Conservation (phyloP, 495 filamentous ascomycete genomes). For the Penicillium salamii region DNA sequence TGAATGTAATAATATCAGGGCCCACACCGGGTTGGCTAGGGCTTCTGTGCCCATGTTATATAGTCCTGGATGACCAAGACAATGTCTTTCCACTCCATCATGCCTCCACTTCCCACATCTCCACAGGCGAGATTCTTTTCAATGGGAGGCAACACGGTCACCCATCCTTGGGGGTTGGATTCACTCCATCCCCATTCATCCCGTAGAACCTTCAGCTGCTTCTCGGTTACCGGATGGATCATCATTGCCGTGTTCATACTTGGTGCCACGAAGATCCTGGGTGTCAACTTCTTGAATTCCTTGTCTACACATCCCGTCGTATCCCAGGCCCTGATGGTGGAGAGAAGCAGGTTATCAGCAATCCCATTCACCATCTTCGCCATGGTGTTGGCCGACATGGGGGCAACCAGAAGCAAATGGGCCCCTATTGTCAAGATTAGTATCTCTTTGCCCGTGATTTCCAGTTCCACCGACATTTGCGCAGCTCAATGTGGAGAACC, state of each 20-base stretch:
- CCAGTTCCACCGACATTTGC: slow-evolving; percentile 32
- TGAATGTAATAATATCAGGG: slow-evolving; percentile 4
- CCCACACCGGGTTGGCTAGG: not conserved
- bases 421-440: slow-evolving; percentile 53
- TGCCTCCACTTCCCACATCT: slow-evolving; percentile 72
- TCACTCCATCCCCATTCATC: slow-evolving; percentile 65
- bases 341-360: slow-evolving; percentile 64
- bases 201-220: slow-evolving; percentile 64
- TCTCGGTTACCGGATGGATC: slow-evolving; percentile 73
- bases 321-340: slow-evolving; percentile 87
- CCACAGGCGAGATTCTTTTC: slow-evolving; percentile 79
- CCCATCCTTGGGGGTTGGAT: slow-evolving; percentile 59
- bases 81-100: slow-evolving; percentile 75
- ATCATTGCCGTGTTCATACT: slow-evolving; percentile 94
- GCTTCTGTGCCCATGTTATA: slow-evolving; percentile 5
- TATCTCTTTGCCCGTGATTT: not conserved
- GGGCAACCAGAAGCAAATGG: slow-evolving; percentile 75
- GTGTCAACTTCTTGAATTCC: slow-evolving; percentile 19
- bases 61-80: slow-evolving; percentile 55
- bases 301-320: slow-evolving; percentile 59
- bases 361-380: slow-evolving; percentile 72
- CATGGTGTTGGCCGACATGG: slow-evolving; percentile 73
- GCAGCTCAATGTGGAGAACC: slow-evolving; percentile 84
- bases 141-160: slow-evolving; percentile 66
- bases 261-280: slow-evolving; percentile 44